Evolutionary conservation across 2,329 filamentous ascomycete species (phyloP).

Genomic region (Saccharata proteae): DNA sequence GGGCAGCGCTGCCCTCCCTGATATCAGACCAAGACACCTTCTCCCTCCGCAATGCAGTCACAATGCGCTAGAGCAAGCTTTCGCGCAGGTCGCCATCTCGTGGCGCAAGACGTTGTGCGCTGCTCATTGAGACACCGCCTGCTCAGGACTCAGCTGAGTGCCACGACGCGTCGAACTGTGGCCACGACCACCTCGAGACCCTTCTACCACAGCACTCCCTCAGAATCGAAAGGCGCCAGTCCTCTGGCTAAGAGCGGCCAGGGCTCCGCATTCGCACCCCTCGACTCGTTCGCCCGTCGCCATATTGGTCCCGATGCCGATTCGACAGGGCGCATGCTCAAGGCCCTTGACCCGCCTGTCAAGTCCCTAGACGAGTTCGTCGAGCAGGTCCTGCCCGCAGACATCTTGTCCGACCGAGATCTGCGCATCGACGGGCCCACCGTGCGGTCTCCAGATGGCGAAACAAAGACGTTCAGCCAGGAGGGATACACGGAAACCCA

Average conservation of each 20-base stretch:
- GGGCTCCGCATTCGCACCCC: conserved; percentile 22
- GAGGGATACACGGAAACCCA: conserved; percentile 48
- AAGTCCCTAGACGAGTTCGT: conserved; percentile 71
- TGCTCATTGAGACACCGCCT: conserved; percentile 1
- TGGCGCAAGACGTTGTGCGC: conserved; percentile 4
- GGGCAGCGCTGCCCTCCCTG: too few relatives aligned
- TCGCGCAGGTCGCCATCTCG: conserved; percentile 6
- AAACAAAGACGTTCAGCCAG: conserved; percentile 15
- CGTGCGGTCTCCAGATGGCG: conserved; percentile 28
- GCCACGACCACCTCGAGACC: conserved; percentile 4
- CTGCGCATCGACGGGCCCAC: conserved; percentile 38
- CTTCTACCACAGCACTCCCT: conserved; percentile 12
- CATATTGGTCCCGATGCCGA: conserved; percentile 74
- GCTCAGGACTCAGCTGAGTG: not conserved
- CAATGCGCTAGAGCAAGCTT: conserved; percentile 8
- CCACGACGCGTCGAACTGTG: not conserved
- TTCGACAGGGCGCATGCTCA: conserved; percentile 67
- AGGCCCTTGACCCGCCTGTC: conserved; percentile 61
- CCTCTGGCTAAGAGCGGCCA: conserved; percentile 3
- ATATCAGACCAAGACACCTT: too few relatives aligned
- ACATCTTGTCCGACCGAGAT: conserved; percentile 58
- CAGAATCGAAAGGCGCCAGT: conserved; percentile 10
- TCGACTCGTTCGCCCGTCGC: conserved; percentile 62
- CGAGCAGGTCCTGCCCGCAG: conserved; percentile 65
- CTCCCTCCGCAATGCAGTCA: conserved; percentile 8